Conservation (phyloP, 345 rosid genomes). For the Pseudoturritis turrita region DNA sequence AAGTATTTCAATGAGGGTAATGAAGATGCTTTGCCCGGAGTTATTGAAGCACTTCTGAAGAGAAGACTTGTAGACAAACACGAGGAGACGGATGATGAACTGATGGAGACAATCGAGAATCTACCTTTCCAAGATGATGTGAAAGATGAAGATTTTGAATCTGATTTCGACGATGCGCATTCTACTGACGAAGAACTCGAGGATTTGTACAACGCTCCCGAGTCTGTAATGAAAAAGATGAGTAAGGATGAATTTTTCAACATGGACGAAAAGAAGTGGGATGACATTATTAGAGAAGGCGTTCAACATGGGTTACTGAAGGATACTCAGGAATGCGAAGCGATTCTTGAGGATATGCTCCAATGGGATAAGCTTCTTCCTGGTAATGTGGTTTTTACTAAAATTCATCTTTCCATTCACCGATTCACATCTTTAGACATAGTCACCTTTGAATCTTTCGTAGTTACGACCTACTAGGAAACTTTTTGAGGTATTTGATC, state of each 20-base stretch:
- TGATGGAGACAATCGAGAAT: conserved; percentile 43
- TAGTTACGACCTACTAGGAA: not conserved
- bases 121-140: conserved; percentile 53
- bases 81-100: conserved; percentile 69
- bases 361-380: conserved; percentile 92
- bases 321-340: conserved; percentile 81
- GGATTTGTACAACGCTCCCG: conserved; percentile 58
- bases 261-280: conserved; percentile 89
- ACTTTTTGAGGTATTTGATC: not conserved
- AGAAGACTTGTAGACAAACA: conserved; percentile 57
- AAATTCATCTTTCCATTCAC: not conserved
- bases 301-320: conserved; percentile 50
- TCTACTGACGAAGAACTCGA: conserved; percentile 74
- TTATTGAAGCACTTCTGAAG: conserved; percentile 59
- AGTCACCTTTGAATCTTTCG: not conserved
- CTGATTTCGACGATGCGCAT: conserved; percentile 63
- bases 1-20: conserved; percentile 69
- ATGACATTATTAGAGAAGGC: conserved; percentile 65
- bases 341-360: conserved; percentile 82
- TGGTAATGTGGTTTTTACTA: conserved; percentile 34
- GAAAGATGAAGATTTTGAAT: conserved; percentile 58
- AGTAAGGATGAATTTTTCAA: conserved; percentile 56
- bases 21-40: conserved; percentile 63
- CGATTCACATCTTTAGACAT: not conserved
- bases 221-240: conserved; percentile 50